Percentiles rank a stretch among this genome's conserved stretches.
phyloP scores from a whole-genome alignment of 2,329 filamentous ascomycete genomes.

The Dactylonectria estremocensis region DNA sequence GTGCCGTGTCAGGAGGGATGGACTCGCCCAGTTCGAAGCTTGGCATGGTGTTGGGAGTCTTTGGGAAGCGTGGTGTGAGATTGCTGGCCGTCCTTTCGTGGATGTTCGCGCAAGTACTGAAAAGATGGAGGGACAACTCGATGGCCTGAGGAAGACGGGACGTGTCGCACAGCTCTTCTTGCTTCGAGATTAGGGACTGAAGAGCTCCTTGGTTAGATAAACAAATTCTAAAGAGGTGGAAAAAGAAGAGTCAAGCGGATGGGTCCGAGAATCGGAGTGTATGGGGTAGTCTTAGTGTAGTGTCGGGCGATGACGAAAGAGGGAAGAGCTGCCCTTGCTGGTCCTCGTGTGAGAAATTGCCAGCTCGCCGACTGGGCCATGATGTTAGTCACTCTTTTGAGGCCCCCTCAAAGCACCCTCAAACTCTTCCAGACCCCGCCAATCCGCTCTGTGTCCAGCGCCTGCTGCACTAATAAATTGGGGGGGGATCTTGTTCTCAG shows the following conservation, averaged over 20 bases:
- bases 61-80: not conserved
- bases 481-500: not conserved
- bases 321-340: conserved; percentile 3
- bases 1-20: conserved; percentile 83
- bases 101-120: not conserved
- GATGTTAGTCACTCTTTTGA: conserved; percentile 7
- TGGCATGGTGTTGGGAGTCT: conserved; percentile 57
- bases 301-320: conserved; percentile 5
- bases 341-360: conserved; percentile 2
- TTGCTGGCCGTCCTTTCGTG: not conserved
- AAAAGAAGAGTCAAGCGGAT: conserved; percentile 13
- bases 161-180: not conserved
- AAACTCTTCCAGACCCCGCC: not conserved
- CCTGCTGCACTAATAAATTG: not conserved
- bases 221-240: conserved; percentile 23
- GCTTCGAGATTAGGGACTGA: not conserved
- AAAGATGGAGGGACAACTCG: not conserved
- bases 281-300: not conserved
- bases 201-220: conserved; percentile 15
- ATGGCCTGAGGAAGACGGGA: not conserved
- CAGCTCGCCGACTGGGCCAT: not conserved
- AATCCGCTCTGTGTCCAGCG: not conserved
- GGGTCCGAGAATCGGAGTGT: conserved; percentile 33
- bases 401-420: not conserved
- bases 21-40: conserved; percentile 74